A percentile compares a stretch with the other conserved stretches of the same genome.
Conservation (phyloP, 257 asterid species). For the Parsonsia alboflavescens region DNA sequence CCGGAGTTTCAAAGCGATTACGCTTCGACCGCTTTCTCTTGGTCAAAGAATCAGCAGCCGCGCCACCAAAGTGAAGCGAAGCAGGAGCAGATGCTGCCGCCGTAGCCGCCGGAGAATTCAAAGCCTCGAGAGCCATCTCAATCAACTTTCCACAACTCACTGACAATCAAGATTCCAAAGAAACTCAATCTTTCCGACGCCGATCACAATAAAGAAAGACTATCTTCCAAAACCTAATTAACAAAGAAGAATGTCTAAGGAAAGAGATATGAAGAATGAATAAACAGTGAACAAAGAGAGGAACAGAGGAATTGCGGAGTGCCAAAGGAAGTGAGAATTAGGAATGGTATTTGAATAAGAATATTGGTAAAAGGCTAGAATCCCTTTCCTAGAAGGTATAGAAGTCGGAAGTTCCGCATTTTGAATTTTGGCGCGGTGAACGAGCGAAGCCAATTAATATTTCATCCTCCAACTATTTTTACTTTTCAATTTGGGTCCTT, state of each 20-base stretch:
- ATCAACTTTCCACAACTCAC: no score
- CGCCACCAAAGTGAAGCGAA: neutral
- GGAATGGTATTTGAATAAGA: neutral
- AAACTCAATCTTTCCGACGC: no score
- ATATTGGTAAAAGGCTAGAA: neutral
- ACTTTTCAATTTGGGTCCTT: no score
- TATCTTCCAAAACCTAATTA: no score
- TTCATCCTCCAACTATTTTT: no score
- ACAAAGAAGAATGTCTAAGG: neutral
- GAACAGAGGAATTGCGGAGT: neutral
- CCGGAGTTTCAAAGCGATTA: conserved; percentile 6
- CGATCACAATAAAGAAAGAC: no score
- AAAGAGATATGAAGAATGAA: neutral
- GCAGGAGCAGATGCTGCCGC: conserved; percentile 1
- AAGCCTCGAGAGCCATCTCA: conserved; percentile 59
- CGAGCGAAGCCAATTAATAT: no score
- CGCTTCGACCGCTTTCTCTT: conserved; percentile 55
- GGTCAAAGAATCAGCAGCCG: conserved; percentile 23
- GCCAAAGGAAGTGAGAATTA: neutral
- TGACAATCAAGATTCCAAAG: no score
- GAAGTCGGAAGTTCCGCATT: conserved; percentile 2
- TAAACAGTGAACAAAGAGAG: neutral
- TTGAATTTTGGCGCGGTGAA: neutral
- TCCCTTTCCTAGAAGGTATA: no score
- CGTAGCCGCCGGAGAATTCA: conserved; percentile 28